Base-by-base conservation (phyloP, 2,329 filamentous ascomycete species). In the Epichloe gansuensis region DNA sequence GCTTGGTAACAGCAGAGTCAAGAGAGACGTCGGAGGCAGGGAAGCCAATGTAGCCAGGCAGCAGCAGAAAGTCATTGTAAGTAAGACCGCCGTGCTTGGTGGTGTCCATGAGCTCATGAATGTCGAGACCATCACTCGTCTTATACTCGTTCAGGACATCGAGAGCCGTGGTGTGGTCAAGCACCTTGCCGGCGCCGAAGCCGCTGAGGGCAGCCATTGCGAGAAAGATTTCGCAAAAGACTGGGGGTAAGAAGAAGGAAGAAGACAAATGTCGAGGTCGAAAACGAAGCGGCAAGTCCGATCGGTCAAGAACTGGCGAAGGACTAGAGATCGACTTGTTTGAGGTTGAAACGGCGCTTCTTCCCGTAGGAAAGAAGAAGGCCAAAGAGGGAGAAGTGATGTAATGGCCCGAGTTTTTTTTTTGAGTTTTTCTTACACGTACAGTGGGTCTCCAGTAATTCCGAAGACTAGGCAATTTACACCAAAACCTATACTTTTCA, bases 1-100 rank as follows among this genome's bases (percentile, higher is more conserved):
- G 84, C 81, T 94, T 95, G 61, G 93, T 98, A 63, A 98, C 79
- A 54, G 89, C 89, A 38, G 91, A 89, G 62, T 97, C 93, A 56
- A 98, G 84, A 47, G 74, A 74, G 59, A 97, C 93, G 57, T 87
- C 86, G 49, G 87, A 89, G 63, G 94, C 93, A 58, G 93, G 82
- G 73, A 98, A 98, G 71, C 91, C 93, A 74, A 98, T 96, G 75
- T 96, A 95, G 67, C 94, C 94, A 54, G 93, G 93, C 56, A 98
- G 80, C 63, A 98, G 74, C 57, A 98, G 82, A 76, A 98, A 98
- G 73, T 98, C 93, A 72, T 98, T 98, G 80, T 96, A 98, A 54
- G 91, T 97, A 65, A 98, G 78, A 64, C 93, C 93, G 56, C 93
- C 93, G 65, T 90, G 87, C 71, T 84, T 85, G 74, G 86, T 85